Evolutionary conservation across 139 green algal genomes (phyloP), one percentile per base, ranked within the genome.

Genomic region (Parachlorella kessleri): DNA sequence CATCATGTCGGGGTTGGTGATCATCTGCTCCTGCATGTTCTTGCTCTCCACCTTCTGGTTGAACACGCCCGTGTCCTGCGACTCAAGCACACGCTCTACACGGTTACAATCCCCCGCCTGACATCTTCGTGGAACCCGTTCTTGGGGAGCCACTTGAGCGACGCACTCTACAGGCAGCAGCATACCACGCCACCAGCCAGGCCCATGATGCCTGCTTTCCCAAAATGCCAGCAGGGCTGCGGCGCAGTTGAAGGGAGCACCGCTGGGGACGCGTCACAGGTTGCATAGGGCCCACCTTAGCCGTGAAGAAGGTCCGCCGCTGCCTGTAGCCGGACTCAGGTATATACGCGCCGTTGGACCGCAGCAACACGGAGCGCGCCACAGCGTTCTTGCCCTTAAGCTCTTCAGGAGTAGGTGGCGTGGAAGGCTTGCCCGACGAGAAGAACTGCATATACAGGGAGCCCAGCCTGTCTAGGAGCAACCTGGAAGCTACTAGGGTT

Each of bases 1-100:
- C 92, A 97, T 96, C 68, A 95, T 82, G 72, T 90, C 92, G 1
- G 94, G 94, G 84, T 97, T 95, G 54, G 86, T 93, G 67, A 94
- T 92, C 91, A 97, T 95, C 71, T 91, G 84, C 78, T 97, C 92
- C 66, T 97, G 89, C 81, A 92, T 89, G 36, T 84, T 79, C 33
- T 83, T 85, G 1, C 81, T 80, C 70, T 87, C 76, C 10, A 88
- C 68, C 73, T 90, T 91, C 66, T 93, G 71, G 37, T 85, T 83
- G 53, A 97, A 89, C 1, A 94, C 68, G 4, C 93, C 93, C 30
- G 66, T 87, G 7, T 94, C 86, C 88, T 92, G 86, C 63, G 65
- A n/a, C 21, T 18, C 14, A 59, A 18, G 48, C 14, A 59, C 48
- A 59, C 48, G 14, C 48, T 59, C 14, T 18, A 59, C 40, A 28